A percentile compares a stretch with the other conserved stretches of the same genome.
These are phyloP conservation scores for Vanderwaltozyma verrucispora DNA, from an alignment of 805 yeast species.

Conservation along the genomic window DNA sequence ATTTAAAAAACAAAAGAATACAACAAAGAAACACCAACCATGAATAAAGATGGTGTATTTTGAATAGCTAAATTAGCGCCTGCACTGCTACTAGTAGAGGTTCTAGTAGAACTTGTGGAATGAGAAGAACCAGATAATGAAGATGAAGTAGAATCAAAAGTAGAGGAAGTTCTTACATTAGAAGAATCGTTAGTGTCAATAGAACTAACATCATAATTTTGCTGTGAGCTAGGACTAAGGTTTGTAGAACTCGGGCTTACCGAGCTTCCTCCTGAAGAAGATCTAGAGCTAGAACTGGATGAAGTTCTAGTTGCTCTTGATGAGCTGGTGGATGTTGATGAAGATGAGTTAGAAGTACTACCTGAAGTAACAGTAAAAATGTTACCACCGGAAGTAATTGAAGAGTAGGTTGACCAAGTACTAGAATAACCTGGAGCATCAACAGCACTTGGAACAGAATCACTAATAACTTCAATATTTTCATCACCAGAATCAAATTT, in stretches of 20 bases:
- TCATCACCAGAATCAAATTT: slow-evolving; percentile 10
- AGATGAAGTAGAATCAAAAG: background rate
- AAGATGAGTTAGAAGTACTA: slow-evolving; percentile 1
- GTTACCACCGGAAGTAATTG: slow-evolving; percentile 21
- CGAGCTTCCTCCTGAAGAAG: background rate
- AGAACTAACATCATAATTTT: background rate
- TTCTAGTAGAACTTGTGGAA: slow-evolving; percentile 2
- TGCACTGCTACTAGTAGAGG: background rate
- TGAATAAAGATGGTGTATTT: background rate
- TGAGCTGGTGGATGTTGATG: slow-evolving; percentile 1
- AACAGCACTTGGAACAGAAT: slow-evolving; percentile 38
- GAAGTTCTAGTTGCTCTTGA: background rate
- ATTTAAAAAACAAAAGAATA: background rate
- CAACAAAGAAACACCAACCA: background rate
- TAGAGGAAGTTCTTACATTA: background rate
- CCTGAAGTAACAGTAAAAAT: slow-evolving; percentile 12
- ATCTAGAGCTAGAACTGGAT: background rate
- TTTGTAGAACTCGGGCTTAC: background rate
- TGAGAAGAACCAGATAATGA: slow-evolving; percentile 1
- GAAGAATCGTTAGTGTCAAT: background rate
- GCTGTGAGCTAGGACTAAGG: background rate
- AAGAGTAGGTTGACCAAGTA: slow-evolving; percentile 30
- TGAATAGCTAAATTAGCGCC: background rate
- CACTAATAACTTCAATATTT: slow-evolving; percentile 17
- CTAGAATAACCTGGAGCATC: slow-evolving; percentile 38